Evolutionary conservation across 176 grass and related monocot species (phyloP).

Genomic region (Otatea glauca): DNA sequence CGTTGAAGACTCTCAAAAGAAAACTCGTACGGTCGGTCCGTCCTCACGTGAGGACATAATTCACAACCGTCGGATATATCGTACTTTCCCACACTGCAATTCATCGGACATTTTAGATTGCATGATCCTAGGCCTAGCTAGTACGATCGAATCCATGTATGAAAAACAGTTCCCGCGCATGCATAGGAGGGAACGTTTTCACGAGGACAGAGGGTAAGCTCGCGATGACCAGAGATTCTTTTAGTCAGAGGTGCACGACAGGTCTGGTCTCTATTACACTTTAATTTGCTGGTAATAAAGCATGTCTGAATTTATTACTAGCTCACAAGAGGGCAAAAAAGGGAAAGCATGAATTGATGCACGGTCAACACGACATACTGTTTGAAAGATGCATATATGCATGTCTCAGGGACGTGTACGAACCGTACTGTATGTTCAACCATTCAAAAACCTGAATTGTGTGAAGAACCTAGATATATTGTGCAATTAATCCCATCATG

Average conservation of each 20-base stretch:
- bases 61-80: neutral
- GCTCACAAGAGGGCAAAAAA: neutral
- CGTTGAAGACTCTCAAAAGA: too few species aligned
- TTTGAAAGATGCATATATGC: neutral
- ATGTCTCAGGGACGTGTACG: neutral
- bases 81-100: neutral
- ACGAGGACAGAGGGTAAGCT: too few species aligned
- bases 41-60: neutral
- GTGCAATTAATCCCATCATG: neutral
- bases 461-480: neutral
- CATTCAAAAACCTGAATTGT: neutral
- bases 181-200: neutral
- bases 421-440: neutral
- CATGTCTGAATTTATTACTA: neutral
- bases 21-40: neutral
- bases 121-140: too few species aligned
- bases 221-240: too few species aligned
- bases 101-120: neutral
- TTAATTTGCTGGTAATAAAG: neutral
- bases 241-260: too few species aligned
- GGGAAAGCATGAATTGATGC: neutral
- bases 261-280: too few species aligned
- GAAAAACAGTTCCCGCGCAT: neutral
- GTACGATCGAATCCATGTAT: neutral
- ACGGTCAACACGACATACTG: slow-evolving; percentile 5